These are phyloP conservation scores for Brassica juncea DNA, from an alignment of 345 rosid genomes.

Conservation along the genomic window DNA sequence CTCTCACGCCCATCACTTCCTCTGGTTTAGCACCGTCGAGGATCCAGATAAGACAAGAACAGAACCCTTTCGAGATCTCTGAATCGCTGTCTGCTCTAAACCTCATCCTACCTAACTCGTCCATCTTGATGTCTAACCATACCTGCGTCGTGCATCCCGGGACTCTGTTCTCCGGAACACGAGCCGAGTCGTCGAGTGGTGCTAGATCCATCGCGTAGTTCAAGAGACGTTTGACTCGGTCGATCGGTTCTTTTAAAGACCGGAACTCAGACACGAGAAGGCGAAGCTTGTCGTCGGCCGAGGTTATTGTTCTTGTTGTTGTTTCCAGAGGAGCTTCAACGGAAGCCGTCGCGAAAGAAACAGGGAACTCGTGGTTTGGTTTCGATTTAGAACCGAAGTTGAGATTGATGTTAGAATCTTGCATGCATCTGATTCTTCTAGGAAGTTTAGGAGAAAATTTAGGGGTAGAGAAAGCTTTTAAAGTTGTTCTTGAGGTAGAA, in stretches of 20 bases:
- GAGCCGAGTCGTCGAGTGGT: slow-evolving; percentile 64
- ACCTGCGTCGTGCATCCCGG: slow-evolving; percentile 87
- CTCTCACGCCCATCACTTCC: slow-evolving; percentile 64
- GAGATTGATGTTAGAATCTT: slow-evolving; percentile 1
- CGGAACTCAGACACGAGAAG: slow-evolving; percentile 58
- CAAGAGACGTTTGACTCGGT: slow-evolving; percentile 75
- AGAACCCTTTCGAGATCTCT: slow-evolving; percentile 80
- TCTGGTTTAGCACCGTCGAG: slow-evolving; percentile 78
- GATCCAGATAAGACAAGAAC: slow-evolving; percentile 72
- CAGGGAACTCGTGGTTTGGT: slow-evolving; percentile 7
- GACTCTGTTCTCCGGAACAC: slow-evolving; percentile 60
- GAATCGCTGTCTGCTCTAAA: slow-evolving; percentile 87
- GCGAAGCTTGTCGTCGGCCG: slow-evolving; percentile 48
- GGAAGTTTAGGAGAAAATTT: neutral
- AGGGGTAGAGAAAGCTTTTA: neutral
- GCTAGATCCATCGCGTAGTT: slow-evolving; percentile 67
- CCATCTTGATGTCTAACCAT: slow-evolving; percentile 66
- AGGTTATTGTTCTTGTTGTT: slow-evolving; percentile 19
- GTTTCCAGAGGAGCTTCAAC: slow-evolving; percentile 22
- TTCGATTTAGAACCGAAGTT: slow-evolving; percentile 1
- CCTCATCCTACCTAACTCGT: slow-evolving; percentile 59
- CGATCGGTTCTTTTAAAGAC: slow-evolving; percentile 68
- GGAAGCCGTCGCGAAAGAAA: slow-evolving; percentile 28
- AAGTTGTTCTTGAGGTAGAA: slow-evolving; percentile 12
- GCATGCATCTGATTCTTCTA: slow-evolving; percentile 24